Percentiles rank a stretch among this genome's conserved stretches.
These are phyloP conservation scores for Pochonia chlamydosporia DNA, from an alignment of 2,329 filamentous ascomycete species.

Conservation along the genomic window DNA sequence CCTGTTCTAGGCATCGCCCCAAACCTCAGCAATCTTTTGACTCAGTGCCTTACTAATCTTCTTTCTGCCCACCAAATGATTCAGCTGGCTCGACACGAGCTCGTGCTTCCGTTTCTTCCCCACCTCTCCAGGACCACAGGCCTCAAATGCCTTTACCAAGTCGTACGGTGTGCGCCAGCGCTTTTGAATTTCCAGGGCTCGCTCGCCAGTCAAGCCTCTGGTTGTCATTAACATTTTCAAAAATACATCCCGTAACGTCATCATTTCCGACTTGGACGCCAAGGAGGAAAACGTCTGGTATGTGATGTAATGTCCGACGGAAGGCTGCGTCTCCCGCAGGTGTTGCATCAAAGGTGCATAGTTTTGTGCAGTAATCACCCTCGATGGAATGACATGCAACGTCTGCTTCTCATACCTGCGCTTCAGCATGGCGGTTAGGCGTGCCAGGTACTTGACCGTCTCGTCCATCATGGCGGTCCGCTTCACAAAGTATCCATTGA, in stretches of 20 bases:
- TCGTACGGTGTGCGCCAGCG: conserved; percentile 69
- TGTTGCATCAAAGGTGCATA: conserved; percentile 60
- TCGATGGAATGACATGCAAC: conserved; percentile 60
- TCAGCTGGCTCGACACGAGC: conserved; percentile 53
- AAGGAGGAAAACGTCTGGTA: conserved; percentile 68
- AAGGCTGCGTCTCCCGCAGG: conserved; percentile 46
- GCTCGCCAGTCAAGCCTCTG: conserved; percentile 68
- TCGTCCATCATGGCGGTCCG: conserved; percentile 71
- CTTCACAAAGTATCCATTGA: conserved; percentile 75
- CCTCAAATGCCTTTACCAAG: conserved; percentile 64
- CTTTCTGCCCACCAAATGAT: conserved; percentile 57
- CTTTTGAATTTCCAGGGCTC: conserved; percentile 73
- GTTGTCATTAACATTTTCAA: conserved; percentile 85
- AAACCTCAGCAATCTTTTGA: conserved; percentile 65
- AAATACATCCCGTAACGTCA: conserved; percentile 69
- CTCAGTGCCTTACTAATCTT: conserved; percentile 63
- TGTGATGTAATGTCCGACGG: conserved; percentile 53
- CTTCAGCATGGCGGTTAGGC: conserved; percentile 65
- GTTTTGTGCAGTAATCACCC: conserved; percentile 55
- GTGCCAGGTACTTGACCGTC: conserved; percentile 67
- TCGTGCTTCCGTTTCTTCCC: conserved; percentile 52
- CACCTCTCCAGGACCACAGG: conserved; percentile 41
- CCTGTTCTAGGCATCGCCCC: conserved; percentile 47
- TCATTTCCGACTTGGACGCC: conserved; percentile 67
- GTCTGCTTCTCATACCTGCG: conserved; percentile 54